Percentiles rank a stretch among this genome's conserved stretches.
phyloP scores from a whole-genome alignment of 306 rosid species.

The Lupinus albus region DNA sequence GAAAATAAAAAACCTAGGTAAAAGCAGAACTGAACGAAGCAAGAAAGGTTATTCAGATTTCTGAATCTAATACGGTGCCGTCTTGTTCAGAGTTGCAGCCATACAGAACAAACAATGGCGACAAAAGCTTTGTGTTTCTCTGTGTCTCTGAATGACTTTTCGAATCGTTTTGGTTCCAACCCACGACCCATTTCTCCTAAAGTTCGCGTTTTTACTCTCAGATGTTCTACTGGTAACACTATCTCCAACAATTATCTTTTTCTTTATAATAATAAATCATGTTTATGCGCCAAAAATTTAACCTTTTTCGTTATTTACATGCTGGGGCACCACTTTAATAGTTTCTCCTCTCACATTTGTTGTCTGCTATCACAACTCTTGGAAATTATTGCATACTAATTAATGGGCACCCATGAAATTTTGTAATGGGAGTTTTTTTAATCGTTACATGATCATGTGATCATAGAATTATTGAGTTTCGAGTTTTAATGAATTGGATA shows the following conservation, averaged over 20 bases:
- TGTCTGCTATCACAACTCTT: neutral
- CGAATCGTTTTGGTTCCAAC: slow-evolving; percentile 19
- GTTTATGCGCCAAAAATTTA: neutral
- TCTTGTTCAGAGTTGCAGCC: neutral
- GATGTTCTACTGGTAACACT: slow-evolving; percentile 33
- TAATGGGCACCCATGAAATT: neutral
- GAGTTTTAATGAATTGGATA: neutral
- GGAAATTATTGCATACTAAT: neutral
- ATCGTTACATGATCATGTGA: neutral
- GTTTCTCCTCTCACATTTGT: neutral
- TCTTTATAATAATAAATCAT: neutral
- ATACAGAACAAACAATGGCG: slow-evolving; percentile 10
- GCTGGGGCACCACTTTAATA: neutral
- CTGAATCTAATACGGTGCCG: slow-evolving; percentile 4
- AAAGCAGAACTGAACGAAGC: no score
- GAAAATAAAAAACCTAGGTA: neutral
- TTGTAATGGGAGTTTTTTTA: neutral
- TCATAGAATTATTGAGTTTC: neutral
- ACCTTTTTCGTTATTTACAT: neutral
- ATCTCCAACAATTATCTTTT: neutral
- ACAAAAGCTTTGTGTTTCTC: neutral
- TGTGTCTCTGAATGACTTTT: neutral
- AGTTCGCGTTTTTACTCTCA: slow-evolving; percentile 20
- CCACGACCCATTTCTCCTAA: neutral
- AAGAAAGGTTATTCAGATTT: neutral